Base-by-base conservation (phyloP, 176 grass and related monocot genomes). In the Triticum turgidum region DNA sequence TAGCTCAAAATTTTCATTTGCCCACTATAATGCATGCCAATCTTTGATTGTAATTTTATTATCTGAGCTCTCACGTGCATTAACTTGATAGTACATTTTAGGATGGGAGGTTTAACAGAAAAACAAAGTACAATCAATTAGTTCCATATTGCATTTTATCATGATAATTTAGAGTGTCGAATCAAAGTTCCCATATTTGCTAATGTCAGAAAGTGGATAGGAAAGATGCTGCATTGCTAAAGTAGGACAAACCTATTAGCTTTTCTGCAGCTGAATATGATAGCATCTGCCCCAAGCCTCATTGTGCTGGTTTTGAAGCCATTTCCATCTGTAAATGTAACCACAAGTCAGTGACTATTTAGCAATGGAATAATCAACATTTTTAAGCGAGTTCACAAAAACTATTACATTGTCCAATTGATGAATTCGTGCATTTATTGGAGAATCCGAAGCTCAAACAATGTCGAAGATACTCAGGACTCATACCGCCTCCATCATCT, bases 281-380 rank as follows among this genome's bases (percentile, higher is more conserved):
- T 86, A 83, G 75, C 90, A 86, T 94, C 94, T 78, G 94, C 86
- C 63, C 94, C 94, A 81, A 97, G 89, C 77, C 94, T 94, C 94
- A 97, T 97, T 22, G 91, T 90, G 80, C 94, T 97, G 84, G 94
- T 97, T 83, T 97, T 97, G 20, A 97, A 97, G 37, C 94, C 94
- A 89, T 97, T 97, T 89, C 94, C 92, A 85, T 97, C 94, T 97
- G 71, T 65, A 80, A 18, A 69, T 21, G 11, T 51, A 34, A 82
- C 20, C 72, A 66, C 45, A 76, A 77, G 37, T 86, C 15, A 86
- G 83, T 29, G 29, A 77, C 22, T 81, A 89, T 76, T 82, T 82
- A 81, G 78, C 21, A 56, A 63, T 82, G 61, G 32, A 59, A 0
- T 27, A 78, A 62, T 6, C 25, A 70, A 15, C 38, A 42, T 11